Evolutionary conservation across 768 basidiomycete genomes (phyloP).

Genomic region (Tephrocybe sp.): DNA sequence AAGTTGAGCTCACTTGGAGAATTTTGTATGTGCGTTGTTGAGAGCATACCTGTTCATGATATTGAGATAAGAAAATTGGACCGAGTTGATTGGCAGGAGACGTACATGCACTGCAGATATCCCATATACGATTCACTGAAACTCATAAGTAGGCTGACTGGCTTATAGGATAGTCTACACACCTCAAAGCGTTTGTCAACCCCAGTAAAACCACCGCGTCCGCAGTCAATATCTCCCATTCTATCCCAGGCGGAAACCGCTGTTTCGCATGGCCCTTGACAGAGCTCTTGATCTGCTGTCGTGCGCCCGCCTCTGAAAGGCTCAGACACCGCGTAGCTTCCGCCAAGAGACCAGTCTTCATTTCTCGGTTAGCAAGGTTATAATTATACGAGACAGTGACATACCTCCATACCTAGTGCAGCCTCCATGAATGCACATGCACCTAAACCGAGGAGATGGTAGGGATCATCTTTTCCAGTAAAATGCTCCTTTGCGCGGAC

Average conservation of each 20-base stretch:
- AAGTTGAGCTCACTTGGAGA: constrained; percentile 50
- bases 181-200: constrained; percentile 70
- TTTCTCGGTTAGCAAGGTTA: neutral
- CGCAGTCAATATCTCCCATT: constrained; percentile 76
- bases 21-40: constrained; percentile 74
- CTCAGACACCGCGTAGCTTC: constrained; percentile 59
- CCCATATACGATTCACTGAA: constrained; percentile 73
- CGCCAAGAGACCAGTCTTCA: constrained; percentile 55
- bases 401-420: constrained; percentile 77
- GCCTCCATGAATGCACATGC: constrained; percentile 75
- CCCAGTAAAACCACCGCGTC: constrained; percentile 72
- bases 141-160: neutral
- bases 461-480: constrained; percentile 52
- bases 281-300: constrained; percentile 38
- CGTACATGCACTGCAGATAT: constrained; percentile 74
- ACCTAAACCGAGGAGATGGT: constrained; percentile 71
- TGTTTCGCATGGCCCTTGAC: constrained; percentile 32
- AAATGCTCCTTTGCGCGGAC: constrained; percentile 50
- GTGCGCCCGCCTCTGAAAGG: constrained; percentile 58
- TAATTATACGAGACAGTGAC: constrained; percentile 6
- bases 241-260: constrained; percentile 58
- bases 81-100: constrained; percentile 7
- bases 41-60: constrained; percentile 32
- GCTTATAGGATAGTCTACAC: constrained; percentile 15
- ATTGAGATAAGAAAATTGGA: constrained; percentile 2